These are phyloP conservation scores for Brassica incana DNA, from an alignment of 345 rosid genomes.

Conservation along the genomic window DNA sequence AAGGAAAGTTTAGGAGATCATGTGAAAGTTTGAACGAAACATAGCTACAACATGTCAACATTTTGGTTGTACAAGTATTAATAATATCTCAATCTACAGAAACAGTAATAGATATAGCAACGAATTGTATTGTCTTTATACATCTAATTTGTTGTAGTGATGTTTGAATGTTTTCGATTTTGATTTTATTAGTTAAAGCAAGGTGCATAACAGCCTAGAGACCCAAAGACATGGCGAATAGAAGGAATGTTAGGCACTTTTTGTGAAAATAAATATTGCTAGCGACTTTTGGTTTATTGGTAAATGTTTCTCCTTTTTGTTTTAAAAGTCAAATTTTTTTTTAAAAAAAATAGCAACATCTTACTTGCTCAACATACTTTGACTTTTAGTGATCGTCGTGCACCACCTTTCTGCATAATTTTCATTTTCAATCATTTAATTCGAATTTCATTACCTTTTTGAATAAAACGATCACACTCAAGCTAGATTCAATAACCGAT, in stretches of 20 bases:
- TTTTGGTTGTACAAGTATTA: background rate
- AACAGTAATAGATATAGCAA: background rate
- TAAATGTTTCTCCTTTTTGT: background rate
- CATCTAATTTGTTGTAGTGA: background rate
- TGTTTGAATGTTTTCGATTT: background rate
- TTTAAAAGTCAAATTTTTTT: conserved; percentile 7
- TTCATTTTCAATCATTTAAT: conserved; percentile 39
- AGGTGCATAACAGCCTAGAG: conserved; percentile 7
- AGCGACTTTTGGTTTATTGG: background rate
- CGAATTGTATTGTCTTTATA: background rate
- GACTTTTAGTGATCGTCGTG: conserved; percentile 35
- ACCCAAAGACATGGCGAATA: conserved; percentile 9
- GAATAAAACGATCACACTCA: conserved; percentile 22
- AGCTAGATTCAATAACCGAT: conserved; percentile 8
- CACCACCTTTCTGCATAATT: conserved; percentile 24
- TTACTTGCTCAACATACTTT: background rate
- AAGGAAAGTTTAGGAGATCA: background rate
- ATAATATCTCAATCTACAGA: background rate
- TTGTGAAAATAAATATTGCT: background rate
- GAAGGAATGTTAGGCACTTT: conserved; percentile 9
- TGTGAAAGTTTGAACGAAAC: background rate
- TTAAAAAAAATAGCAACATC: background rate
- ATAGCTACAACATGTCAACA: background rate
- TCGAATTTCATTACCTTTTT: conserved; percentile 27
- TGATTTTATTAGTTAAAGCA: background rate